Evolutionary conservation across 306 rosid genomes (phyloP).

Genomic region (Dryas octopetala): DNA sequence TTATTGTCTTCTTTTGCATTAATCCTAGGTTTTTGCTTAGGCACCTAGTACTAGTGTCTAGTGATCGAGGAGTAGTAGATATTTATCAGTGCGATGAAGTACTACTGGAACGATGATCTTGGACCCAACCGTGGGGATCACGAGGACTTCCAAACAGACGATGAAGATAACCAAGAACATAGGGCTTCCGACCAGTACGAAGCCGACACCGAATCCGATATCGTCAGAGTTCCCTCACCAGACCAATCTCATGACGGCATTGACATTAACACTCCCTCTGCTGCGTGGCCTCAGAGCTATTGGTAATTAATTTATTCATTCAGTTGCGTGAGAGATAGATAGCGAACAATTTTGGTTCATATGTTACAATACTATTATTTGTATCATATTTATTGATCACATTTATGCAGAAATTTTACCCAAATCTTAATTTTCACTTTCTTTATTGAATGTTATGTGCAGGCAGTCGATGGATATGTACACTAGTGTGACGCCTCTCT

Average conservation of each 20-base stretch:
- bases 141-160: slow-evolving; percentile 53
- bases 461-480: slow-evolving; percentile 70
- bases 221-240: slow-evolving; percentile 17
- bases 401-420: no score
- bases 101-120: slow-evolving; percentile 44
- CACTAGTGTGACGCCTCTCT: slow-evolving; percentile 48
- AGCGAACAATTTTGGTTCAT: no score
- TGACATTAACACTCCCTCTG: not conserved
- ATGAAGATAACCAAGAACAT: slow-evolving; percentile 59
- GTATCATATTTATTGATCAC: no score
- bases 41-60: no score
- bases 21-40: not conserved
- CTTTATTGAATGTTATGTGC: slow-evolving; percentile 17
- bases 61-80: not conserved
- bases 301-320: slow-evolving; percentile 27
- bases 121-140: slow-evolving; percentile 47
- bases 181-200: slow-evolving; percentile 32
- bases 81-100: slow-evolving; percentile 30
- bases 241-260: slow-evolving; percentile 23
- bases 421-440: not conserved
- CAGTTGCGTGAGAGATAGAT: no score
- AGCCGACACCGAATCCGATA: slow-evolving; percentile 44
- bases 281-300: slow-evolving; percentile 63
- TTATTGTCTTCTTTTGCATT: not conserved
- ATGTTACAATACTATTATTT: no score